phyloP scores from a whole-genome alignment of 2,329 filamentous ascomycete species.

The Diaporthe humulicola region DNA sequence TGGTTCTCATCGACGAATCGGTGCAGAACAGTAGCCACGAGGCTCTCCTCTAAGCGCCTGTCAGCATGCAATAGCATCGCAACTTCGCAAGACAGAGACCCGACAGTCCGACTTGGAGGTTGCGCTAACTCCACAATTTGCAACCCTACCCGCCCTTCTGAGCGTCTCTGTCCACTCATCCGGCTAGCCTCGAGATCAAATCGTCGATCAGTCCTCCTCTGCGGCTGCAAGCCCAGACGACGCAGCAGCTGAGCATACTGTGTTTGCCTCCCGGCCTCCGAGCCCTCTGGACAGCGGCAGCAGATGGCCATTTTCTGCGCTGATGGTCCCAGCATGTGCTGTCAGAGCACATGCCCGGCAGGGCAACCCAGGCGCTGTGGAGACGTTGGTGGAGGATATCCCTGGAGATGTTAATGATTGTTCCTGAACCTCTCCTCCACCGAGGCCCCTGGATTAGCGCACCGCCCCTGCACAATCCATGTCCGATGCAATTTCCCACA shows the following conservation, averaged over 20 bases:
- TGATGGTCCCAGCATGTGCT: background rate
- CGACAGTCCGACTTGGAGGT: conserved; percentile 6
- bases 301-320: background rate
- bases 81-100: conserved; percentile 26
- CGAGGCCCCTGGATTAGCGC: conserved; percentile 48
- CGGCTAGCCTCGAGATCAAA: conserved; percentile 20
- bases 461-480: conserved; percentile 42
- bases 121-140: conserved; percentile 29
- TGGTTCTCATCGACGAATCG: conserved; percentile 2
- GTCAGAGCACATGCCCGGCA: background rate
- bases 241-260: background rate
- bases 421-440: conserved; percentile 44
- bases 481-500: conserved; percentile 40
- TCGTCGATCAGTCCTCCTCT: conserved; percentile 16
- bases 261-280: background rate
- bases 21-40: background rate
- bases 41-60: conserved; percentile 8
- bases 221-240: conserved; percentile 1
- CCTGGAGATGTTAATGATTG: conserved; percentile 40
- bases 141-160: conserved; percentile 28
- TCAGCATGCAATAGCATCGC: conserved; percentile 25
- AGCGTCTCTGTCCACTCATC: conserved; percentile 24
- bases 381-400: conserved; percentile 26
- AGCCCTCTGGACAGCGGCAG: background rate
- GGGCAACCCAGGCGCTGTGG: conserved; percentile 22